These are phyloP conservation scores for Sonneratia caseolaris DNA, from an alignment of 345 rosid species.

Conservation along the genomic window DNA sequence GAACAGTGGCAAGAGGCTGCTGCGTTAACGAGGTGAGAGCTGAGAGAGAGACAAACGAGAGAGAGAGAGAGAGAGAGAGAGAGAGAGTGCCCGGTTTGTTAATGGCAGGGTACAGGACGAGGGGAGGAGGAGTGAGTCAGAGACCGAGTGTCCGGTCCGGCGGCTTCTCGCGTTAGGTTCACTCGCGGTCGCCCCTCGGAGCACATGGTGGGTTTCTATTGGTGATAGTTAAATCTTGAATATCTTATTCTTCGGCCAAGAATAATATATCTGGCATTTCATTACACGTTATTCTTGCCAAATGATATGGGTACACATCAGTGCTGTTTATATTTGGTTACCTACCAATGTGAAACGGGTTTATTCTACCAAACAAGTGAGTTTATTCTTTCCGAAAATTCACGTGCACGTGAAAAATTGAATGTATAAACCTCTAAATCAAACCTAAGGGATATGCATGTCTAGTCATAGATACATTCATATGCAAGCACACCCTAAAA, in stretches of 20 bases:
- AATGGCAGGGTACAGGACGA: background rate
- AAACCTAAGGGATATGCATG: no score
- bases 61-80: background rate
- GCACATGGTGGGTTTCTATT: background rate
- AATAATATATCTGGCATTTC: no score
- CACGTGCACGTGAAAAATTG: no score
- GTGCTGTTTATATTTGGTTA: no score
- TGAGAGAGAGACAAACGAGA: background rate
- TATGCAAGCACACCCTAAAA: no score
- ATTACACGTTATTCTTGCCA: no score
- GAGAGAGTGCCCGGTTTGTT: background rate
- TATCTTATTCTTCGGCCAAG: background rate
- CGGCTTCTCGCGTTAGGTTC: background rate
- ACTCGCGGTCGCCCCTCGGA: background rate
- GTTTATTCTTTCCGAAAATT: no score
- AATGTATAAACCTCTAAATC: no score
- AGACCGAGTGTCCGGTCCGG: background rate
- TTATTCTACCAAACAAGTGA: no score
- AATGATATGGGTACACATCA: no score
- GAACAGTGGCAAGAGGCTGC: background rate
- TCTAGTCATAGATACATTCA: no score
- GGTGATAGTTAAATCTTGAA: background rate
- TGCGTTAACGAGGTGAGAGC: background rate
- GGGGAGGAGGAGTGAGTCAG: background rate
- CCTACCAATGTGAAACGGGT: no score